phyloP scores from a whole-genome alignment of 352 stramenopile species.

The Phytophthora pistaciae region DNA sequence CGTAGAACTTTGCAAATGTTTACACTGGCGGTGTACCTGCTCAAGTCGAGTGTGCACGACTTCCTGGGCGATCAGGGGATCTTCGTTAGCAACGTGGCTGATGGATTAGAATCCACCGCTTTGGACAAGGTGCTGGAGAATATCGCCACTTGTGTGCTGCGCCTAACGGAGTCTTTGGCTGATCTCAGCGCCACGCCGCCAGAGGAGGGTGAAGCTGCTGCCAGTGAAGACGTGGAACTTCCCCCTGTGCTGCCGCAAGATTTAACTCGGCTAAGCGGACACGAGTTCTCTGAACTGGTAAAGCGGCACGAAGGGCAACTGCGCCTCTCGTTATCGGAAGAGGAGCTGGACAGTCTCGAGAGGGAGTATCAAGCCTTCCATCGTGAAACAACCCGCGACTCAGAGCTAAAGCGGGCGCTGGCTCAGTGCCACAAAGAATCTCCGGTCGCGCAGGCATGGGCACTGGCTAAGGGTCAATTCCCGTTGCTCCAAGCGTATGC shows the following conservation, averaged over 20 bases:
- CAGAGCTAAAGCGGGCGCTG: slow-evolving; percentile 8
- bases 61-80: slow-evolving; percentile 48
- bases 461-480: slow-evolving; percentile 38
- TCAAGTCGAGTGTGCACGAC: slow-evolving; percentile 33
- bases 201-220: slow-evolving; percentile 2
- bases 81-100: slow-evolving; percentile 32
- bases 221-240: slow-evolving; percentile 4
- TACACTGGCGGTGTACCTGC: too few relatives aligned
- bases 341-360: slow-evolving; percentile 24
- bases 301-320: slow-evolving; percentile 24
- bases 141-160: slow-evolving; percentile 30
- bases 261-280: slow-evolving; percentile 40
- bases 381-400: slow-evolving; percentile 5
- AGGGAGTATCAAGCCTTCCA: slow-evolving; percentile 25
- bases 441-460: slow-evolving; percentile 48
- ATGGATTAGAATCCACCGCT: slow-evolving; percentile 20
- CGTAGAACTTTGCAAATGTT: not conserved
- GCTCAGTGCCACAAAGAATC: slow-evolving; percentile 14
- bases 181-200: slow-evolving; percentile 26
- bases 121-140: slow-evolving; percentile 41
- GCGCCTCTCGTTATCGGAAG: slow-evolving; percentile 14
- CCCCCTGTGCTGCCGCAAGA: slow-evolving; percentile 48
- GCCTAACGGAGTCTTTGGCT: slow-evolving; percentile 40
- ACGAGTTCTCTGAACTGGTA: slow-evolving; percentile 47
- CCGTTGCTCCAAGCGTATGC: slow-evolving; percentile 48